Evolutionary conservation across 2,329 filamentous ascomycete genomes (phyloP), one percentile per base, ranked within the genome.

Genomic region (Trichoderma semiorbis): DNA sequence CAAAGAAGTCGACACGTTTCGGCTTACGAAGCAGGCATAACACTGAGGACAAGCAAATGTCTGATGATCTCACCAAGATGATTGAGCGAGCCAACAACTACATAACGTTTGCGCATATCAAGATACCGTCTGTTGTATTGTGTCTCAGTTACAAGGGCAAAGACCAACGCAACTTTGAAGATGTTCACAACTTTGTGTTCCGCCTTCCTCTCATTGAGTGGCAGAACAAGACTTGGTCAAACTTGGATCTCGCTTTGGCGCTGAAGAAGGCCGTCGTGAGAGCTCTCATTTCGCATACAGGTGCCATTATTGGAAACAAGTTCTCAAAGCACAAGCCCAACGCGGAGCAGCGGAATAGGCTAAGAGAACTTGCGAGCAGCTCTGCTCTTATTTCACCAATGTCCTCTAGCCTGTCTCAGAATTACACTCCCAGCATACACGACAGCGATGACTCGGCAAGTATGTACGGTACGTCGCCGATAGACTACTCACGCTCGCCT

Each of bases 141-240:
- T 99, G 96, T 79, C 87, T 99, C 32, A 97, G 93, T 79, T 98
- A 98, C 87, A 97, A 98, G 81, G 96, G 97, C 78, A 97, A 94
- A 80, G 94, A 95, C 58, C 93, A 97, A 75, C 93, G 95, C 79
- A 99, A 98, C 78, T 88, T 99, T 71, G 94, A 98, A 83, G 97
- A 99, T 81, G 92, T 99, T 18, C 95, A 99, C 82, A 92, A 98
- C 79, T 97, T 99, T 76, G 96, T 99, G 63, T 99, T 99, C 88
- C 91, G 94, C 39, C 89, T 99, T 83, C 96, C 96, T 4, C 92
- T 93, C 2, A 91, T 99, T 61, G 96, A 99, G 80, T 98, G 97
- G 84, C 90, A 94, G 74, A 99, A 99, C 86, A 99, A 99, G 85
- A 98, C 95, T 10, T 99, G 96, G 96, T 98, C 94, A 7, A 99